Base-by-base conservation (phyloP, 2,329 filamentous ascomycete genomes). In the Madurella fahalii region DNA sequence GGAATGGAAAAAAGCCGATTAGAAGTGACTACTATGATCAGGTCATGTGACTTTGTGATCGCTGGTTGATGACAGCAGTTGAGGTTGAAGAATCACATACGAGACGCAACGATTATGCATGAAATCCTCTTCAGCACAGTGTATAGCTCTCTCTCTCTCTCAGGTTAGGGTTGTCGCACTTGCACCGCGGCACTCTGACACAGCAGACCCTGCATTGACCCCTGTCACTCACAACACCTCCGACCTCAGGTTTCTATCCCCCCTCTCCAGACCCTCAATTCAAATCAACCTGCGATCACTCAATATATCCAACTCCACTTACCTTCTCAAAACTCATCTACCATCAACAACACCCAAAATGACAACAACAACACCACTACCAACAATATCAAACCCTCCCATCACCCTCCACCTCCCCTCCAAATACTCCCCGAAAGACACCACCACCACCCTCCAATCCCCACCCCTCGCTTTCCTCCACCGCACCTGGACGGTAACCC, bases 401-500 rank as follows among this genome's bases (percentile, higher is more conserved):
- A 63, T 77, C 58, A 67, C 59, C 55, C 66, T 79, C 16, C 75
- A 74, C 49, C 58, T 70, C 9, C 81, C 82, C 1, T 79, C 77
- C 50, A 79, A 77, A 63, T 81, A 82, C 64, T 56, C 68, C 40
- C 8, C 64, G 31, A 25, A 25, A 25, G 25, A 25, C 25, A 67
- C 40, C 34, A 34, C 54, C 34, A 37, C n/a, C 31, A 1, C 67
- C 46, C 74, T 74, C 67, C 57, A 69, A 13, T 60, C 74, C 1
- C 83, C 84, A 4, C 66, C 79, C 2, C 69, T 83, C 25, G 70
- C 77, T 54, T 88, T 81, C 78, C 79, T 90, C 44, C 71, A 77
- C 50, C 76, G 84, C 57, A 87, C 82, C 56, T 91, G 87, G 87
- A 74, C 80, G 63, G 86, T 91, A 53, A 89, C 86, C 11, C 86